Evolutionary conservation across 1,284 basidiomycete species (phyloP).

Genomic region (Golubevia sp.): DNA sequence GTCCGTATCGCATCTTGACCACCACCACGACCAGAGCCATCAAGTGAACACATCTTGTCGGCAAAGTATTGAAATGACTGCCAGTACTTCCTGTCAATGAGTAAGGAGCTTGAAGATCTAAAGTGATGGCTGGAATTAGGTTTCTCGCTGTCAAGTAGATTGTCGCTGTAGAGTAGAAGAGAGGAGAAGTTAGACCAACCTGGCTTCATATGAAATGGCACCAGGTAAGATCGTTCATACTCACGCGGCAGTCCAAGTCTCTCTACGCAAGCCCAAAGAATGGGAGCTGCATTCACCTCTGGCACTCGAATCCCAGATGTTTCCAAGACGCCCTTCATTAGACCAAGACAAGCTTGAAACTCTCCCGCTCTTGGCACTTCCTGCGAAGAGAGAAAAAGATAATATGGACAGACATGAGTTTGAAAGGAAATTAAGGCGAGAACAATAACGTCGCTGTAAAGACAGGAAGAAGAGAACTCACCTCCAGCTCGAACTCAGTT

Average conservation of each 20-base stretch:
- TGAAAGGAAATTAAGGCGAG: slow-evolving; percentile 15
- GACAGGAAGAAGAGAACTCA: not conserved
- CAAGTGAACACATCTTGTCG: not conserved
- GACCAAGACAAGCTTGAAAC: slow-evolving; percentile 71
- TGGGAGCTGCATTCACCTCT: slow-evolving; percentile 75
- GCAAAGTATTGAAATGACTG: not conserved
- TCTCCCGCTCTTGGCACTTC: slow-evolving; percentile 69
- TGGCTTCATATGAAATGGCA: slow-evolving; percentile 12
- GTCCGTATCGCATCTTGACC: slow-evolving; percentile 49
- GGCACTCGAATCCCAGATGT: slow-evolving; percentile 74
- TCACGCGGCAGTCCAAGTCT: slow-evolving; percentile 76
- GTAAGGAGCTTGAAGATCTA: not conserved
- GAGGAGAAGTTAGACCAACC: slow-evolving; percentile 7
- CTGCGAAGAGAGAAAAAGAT: slow-evolving; percentile 62
- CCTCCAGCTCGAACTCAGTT: too few species aligned
- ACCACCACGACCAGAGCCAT: slow-evolving; percentile 22
- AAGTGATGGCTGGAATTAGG: not conserved
- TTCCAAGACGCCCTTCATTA: slow-evolving; percentile 69
- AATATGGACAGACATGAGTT: slow-evolving; percentile 7
- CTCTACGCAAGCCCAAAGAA: slow-evolving; percentile 79
- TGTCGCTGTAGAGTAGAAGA: slow-evolving; percentile 2
- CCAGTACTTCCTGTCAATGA: slow-evolving; percentile 25
- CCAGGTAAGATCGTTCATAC: slow-evolving; percentile 54
- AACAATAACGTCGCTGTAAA: slow-evolving; percentile 10
- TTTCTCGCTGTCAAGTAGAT: not conserved